These are phyloP conservation scores for Neonectria punicea DNA, from an alignment of 2,329 filamentous ascomycete genomes.

Conservation along the genomic window DNA sequence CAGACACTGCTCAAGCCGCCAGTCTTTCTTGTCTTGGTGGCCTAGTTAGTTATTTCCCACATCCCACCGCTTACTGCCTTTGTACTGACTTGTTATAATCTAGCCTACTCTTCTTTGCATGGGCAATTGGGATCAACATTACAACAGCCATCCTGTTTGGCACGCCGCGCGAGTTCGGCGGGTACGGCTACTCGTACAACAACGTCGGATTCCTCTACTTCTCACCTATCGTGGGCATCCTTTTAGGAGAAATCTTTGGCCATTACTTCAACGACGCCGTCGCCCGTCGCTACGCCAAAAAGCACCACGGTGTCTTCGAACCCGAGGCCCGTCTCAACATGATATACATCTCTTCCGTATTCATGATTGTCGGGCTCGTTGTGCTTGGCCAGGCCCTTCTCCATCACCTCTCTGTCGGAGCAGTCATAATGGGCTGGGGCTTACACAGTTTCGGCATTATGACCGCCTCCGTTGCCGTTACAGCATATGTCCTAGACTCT, in stretches of 20 bases:
- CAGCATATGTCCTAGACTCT: constrained; percentile 60
- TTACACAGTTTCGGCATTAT: constrained; percentile 66
- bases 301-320: constrained; percentile 63
- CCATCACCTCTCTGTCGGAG: constrained; percentile 48
- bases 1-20: constrained; percentile 28
- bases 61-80: background rate
- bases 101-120: constrained; percentile 54
- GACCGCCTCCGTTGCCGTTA: constrained; percentile 59
- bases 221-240: constrained; percentile 63
- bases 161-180: constrained; percentile 43
- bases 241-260: constrained; percentile 63
- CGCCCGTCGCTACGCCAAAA: constrained; percentile 55
- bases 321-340: constrained; percentile 65
- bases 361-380: constrained; percentile 61
- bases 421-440: constrained; percentile 54
- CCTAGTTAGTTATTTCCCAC: constrained; percentile 18
- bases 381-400: constrained; percentile 64
- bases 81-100: background rate
- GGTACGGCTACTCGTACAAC: constrained; percentile 61
- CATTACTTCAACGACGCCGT: constrained; percentile 67
- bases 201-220: constrained; percentile 69
- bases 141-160: constrained; percentile 62
- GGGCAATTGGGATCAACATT: constrained; percentile 66
- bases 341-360: constrained; percentile 57
- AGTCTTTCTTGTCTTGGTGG: constrained; percentile 20